Base-by-base conservation (phyloP, 768 basidiomycete genomes). In the Sarcomyxa edulis region DNA sequence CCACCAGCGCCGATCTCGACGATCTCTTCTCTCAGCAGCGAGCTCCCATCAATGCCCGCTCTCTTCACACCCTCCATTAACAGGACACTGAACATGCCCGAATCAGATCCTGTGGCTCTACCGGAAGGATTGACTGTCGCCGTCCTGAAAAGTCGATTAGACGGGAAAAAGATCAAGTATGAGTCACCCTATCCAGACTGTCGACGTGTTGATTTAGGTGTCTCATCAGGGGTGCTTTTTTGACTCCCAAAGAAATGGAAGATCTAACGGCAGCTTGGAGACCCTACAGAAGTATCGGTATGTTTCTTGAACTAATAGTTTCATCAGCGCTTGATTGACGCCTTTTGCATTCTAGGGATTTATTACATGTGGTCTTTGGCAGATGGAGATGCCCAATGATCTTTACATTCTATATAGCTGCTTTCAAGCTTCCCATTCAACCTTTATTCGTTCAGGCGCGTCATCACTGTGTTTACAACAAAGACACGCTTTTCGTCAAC, bases 311-410 rank as follows among this genome's bases (percentile, higher is more conserved):
- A 30, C 12, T 6, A 21, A 41, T 8, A 21, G 47, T 16, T 28
- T 29, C 24, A 22, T 41, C 32, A 38, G 16, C n/a, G 26, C 20
- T 23, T 31, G 2, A 27, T 14, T 29, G 46, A 23, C 42, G 42
- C 12, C 35, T 36, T 31, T n/a, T n/a, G n/a, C n/a, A n/a, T 31
- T 31, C 21, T 46, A 84, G 83, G 74, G 36, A 83, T 87, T 16
- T 90, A 84, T 59, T 90, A 87, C 60, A 91, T 90, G 86, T 93
- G 89, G 89, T 74, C 83, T 2, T 65, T 89, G 39, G 75, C 78
- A 7, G 75, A 78, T 42, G 58, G 41, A 9, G n/a, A n/a, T n/a
- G n/a, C n/a, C n/a, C n/a, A n/a, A n/a, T n/a, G n/a, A n/a, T n/a
- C n/a, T n/a, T n/a, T n/a, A n/a, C n/a, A n/a, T n/a, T n/a, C n/a